Evolutionary conservation across 108 stramenopile genomes (phyloP), one percentile per base, ranked within the genome.

Genomic region (Skeletonema potamos): DNA sequence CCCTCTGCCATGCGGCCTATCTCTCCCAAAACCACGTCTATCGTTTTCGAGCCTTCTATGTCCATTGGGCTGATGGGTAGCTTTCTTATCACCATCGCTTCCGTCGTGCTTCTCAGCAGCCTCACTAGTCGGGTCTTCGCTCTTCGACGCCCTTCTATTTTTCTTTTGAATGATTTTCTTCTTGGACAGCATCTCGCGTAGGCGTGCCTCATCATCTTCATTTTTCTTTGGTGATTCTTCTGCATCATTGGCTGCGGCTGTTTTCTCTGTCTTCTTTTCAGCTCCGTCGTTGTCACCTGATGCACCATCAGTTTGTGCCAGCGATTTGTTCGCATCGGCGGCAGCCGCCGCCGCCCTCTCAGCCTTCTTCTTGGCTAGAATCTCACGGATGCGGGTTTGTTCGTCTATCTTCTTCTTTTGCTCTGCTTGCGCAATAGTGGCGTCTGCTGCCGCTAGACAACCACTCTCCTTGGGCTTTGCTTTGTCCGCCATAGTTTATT

Each of bases 141-240:
- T 36, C 36, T 66, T 64, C 33, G 77, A 71, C 32, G 39, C 41
- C 29, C 48, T 55, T 27, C 77, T 39, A 7, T 43, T 34, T 41
- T 64, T 27, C 68, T 70, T 70, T 22, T 70, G 39, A 36, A 60
- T 60, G 27, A 70, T 56, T 36, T 70, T 70, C 39, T 70, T 70
- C 68, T 70, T 70, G 36, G 39, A 58, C 5, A 70, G 24, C 36
- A 60, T 70, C 27, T 70, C 68, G 15, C 37, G 37, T 39, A 66
- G 18, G 2, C 66, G 66, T 44, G 66, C 54, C 29, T 66, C 66
- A 18, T 66, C 66, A 26, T 66, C 54, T 26, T 18, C 54, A 27
- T 7, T 15, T 0, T 39, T 39, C 2, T 12, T 2, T 15, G 37
- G 13, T 3, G 37, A 13, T 39, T 12, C 11, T 0, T 15, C 37